These are phyloP conservation scores for Termitomyces sp. DNA, from an alignment of 768 basidiomycete genomes.

Conservation along the genomic window DNA sequence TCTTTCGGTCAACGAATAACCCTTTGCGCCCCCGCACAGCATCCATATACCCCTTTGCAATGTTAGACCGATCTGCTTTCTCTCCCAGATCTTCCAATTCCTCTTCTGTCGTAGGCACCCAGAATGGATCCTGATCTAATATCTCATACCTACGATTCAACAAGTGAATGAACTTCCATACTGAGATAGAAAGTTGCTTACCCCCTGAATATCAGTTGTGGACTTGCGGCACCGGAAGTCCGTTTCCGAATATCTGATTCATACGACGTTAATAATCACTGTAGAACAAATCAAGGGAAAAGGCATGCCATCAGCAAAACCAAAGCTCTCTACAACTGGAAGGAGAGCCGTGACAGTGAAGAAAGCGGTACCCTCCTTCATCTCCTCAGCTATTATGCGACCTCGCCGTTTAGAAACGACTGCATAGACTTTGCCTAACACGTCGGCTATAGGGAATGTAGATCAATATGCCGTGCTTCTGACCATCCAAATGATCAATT, in stretches of 20 bases:
- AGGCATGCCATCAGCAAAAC: constrained; percentile 86
- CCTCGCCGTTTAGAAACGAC: constrained; percentile 91
- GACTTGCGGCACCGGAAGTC: constrained; percentile 95
- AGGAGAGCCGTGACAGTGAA: constrained; percentile 88
- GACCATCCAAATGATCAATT: background rate
- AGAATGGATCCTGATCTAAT: constrained; percentile 92
- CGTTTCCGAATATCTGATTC: constrained; percentile 85
- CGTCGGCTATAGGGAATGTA: constrained; percentile 69
- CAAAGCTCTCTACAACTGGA: constrained; percentile 96
- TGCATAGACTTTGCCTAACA: constrained; percentile 94
- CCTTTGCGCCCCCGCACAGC: constrained; percentile 88
- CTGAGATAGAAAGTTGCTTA: constrained; percentile 26
- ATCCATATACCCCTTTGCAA: constrained; percentile 94
- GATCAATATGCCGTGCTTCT: constrained; percentile 5
- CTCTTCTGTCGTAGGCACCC: constrained; percentile 96
- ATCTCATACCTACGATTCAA: constrained; percentile 71
- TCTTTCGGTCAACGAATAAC: constrained; percentile 91
- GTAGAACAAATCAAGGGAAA: background rate
- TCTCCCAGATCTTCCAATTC: constrained; percentile 96
- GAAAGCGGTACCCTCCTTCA: constrained; percentile 96
- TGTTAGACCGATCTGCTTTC: constrained; percentile 88
- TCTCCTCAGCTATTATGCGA: constrained; percentile 92
- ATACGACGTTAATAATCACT: constrained; percentile 7
- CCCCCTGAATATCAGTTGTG: constrained; percentile 96
- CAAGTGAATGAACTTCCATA: background rate